These are phyloP conservation scores for Penicillium sp. DNA, from an alignment of 2,329 filamentous ascomycete genomes.

Conservation along the genomic window DNA sequence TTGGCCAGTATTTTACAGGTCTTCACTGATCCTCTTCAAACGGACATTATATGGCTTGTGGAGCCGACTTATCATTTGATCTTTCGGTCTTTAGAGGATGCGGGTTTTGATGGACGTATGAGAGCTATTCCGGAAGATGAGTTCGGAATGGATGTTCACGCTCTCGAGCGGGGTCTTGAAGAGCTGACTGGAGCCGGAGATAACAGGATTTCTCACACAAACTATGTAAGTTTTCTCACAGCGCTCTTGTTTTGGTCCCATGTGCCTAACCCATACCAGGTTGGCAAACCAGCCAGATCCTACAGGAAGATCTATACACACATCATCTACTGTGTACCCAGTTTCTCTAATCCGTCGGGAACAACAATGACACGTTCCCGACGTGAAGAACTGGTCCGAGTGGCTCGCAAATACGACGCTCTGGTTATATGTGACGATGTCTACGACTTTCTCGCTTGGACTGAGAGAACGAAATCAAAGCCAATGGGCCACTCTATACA, in stretches of 20 bases:
- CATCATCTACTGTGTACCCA: constrained; percentile 32
- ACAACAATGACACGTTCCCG: constrained; percentile 43
- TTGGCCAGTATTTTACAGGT: constrained; percentile 75
- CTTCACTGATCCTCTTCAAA: constrained; percentile 77
- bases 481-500: neutral
- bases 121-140: constrained; percentile 75
- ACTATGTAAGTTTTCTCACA: neutral
- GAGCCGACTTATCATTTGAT: constrained; percentile 81
- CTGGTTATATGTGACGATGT: constrained; percentile 85
- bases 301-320: constrained; percentile 29
- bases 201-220: neutral
- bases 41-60: constrained; percentile 75
- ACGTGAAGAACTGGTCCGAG: constrained; percentile 68
- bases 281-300: constrained; percentile 17
- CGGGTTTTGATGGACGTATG: constrained; percentile 70
- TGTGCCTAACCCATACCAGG: constrained; percentile 64
- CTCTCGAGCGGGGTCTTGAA: constrained; percentile 58
- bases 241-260: no score
- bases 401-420: constrained; percentile 77
- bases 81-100: constrained; percentile 79
- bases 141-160: constrained; percentile 73
- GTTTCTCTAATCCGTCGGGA: constrained; percentile 31
- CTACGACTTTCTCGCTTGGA: constrained; percentile 86
- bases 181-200: constrained; percentile 35
- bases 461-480: constrained; percentile 39